Evolutionary conservation across 2,329 filamentous ascomycete genomes (phyloP), one percentile per base, ranked within the genome.

Genomic region (Fusarium buxicola): DNA sequence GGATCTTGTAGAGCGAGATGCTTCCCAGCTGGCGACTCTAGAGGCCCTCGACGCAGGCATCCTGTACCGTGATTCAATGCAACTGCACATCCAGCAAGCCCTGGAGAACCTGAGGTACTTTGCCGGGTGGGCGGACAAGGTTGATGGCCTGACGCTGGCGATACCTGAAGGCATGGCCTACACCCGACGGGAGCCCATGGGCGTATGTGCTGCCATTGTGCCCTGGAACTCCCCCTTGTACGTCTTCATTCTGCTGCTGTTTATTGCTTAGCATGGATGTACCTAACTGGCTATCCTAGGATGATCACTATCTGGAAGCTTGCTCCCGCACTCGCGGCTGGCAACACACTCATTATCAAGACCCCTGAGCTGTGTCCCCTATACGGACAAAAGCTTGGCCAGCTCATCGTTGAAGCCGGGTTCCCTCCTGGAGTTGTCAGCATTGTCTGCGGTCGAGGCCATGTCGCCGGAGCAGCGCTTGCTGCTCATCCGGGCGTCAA

Each of bases 371-470:
- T 87, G 74, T 87, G 86, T 2, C 86, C 86, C 4, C 76, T 88
- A 15, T 85, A 82, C 57, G 83, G 83, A 68, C 75, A 88, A 4
- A 85, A 88, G 55, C 79, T 92, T 1, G 89, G 82, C 1, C 83
- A 81, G 8, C 78, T 92, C 18, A 80, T 91, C 64, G 86, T 86
- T 60, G 83, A 91, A 69, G 89, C 89, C 8, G 90, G 90, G 0
- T 92, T 92, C 74, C 90, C 90, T 8, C 85, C 89, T 1, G 90
- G 90, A 32, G 89, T 92, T 13, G 78, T 92, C 65, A 92, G 92
- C 73, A 82, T 92, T 48, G 70, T 92, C 53, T 91, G 90, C 60
- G 90, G 90, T 1, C 80, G 86, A 55, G 90, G 89, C 18, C 80
- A 81, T 43, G 85, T 85, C 36, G 87, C 89, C 3, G 90, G 90